Percentiles rank a stretch among this genome's conserved stretches.
phyloP scores from a whole-genome alignment of 306 rosid species.

The Fagus sylvatica region DNA sequence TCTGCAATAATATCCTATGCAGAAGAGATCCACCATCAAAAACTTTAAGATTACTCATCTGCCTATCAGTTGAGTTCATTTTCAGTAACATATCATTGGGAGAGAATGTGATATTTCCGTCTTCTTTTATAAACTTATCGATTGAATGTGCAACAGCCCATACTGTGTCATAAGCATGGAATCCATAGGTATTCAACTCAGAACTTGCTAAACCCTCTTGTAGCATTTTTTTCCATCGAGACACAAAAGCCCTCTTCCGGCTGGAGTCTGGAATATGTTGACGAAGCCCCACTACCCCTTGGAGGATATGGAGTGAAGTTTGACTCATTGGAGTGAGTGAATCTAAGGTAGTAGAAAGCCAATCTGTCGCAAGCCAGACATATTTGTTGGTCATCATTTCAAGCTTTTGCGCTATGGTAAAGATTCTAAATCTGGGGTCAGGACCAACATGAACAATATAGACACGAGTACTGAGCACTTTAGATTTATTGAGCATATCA shows the following conservation, averaged over 20 bases:
- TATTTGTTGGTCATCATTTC: conserved; percentile 70
- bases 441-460: conserved; percentile 77
- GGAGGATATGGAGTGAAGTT: conserved; percentile 46
- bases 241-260: conserved; percentile 45
- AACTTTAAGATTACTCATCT: conserved; percentile 64
- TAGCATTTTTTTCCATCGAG: conserved; percentile 61
- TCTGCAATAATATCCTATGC: conserved; percentile 43
- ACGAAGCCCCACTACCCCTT: conserved; percentile 86
- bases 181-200: conserved; percentile 64
- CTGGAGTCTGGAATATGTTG: conserved; percentile 64
- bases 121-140: conserved; percentile 45
- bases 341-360: conserved; percentile 78
- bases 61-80: conserved; percentile 37
- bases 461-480: conserved; percentile 69
- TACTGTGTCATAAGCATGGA: conserved; percentile 78
- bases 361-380: conserved; percentile 90
- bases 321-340: conserved; percentile 46
- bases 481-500: conserved; percentile 61
- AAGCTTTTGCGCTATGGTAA: conserved; percentile 61
- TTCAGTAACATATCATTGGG: conserved; percentile 32
- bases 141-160: conserved; percentile 75
- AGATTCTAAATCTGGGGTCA: conserved; percentile 71
- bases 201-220: conserved; percentile 41
- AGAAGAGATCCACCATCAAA: conserved; percentile 69
- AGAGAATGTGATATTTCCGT: conserved; percentile 57